Conservation (phyloP, 1,284 basidiomycete genomes). For the Rhodotorula glutinis region DNA sequence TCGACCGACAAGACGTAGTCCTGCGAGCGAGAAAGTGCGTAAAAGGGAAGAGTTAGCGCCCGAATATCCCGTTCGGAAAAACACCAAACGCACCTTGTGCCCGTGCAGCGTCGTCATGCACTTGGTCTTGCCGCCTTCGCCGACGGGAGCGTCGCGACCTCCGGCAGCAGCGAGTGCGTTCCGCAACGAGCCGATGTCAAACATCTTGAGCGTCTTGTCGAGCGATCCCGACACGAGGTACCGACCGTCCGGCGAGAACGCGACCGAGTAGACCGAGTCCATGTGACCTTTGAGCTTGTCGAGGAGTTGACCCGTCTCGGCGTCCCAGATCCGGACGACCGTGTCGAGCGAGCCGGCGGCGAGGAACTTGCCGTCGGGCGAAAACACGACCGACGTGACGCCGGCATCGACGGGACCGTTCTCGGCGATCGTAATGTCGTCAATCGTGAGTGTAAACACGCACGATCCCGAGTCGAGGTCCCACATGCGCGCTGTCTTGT, state of each 20-base stretch:
- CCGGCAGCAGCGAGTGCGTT: constrained; percentile 43
- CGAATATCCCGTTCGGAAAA: too few relatives aligned
- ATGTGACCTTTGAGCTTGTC: constrained; percentile 74
- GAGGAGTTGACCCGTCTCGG: constrained; percentile 64
- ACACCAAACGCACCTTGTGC: too few relatives aligned
- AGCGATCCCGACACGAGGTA: constrained; percentile 73
- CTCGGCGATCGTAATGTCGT: constrained; percentile 53
- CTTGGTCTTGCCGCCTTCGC: constrained; percentile 48
- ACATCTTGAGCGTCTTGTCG: constrained; percentile 82
- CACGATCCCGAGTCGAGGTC: constrained; percentile 65
- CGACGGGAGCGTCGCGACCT: constrained; percentile 39
- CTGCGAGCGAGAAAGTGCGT: constrained; percentile 48
- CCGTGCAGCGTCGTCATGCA: constrained; percentile 77
- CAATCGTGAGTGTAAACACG: constrained; percentile 52
- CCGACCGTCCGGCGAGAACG: constrained; percentile 80
- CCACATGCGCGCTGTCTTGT: constrained; percentile 87
- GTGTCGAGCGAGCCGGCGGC: constrained; percentile 81
- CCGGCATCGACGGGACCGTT: constrained; percentile 64
- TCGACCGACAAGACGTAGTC: constrained; percentile 77
- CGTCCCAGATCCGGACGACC: constrained; percentile 82
- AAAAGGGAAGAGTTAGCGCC: too few relatives aligned
- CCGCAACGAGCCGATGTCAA: constrained; percentile 66
- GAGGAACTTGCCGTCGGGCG: constrained; percentile 72
- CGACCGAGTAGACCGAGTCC: constrained; percentile 77
- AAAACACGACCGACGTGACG: constrained; percentile 75